phyloP scores from a whole-genome alignment of 129 eudicot genomes.

The Silybum marianum region DNA sequence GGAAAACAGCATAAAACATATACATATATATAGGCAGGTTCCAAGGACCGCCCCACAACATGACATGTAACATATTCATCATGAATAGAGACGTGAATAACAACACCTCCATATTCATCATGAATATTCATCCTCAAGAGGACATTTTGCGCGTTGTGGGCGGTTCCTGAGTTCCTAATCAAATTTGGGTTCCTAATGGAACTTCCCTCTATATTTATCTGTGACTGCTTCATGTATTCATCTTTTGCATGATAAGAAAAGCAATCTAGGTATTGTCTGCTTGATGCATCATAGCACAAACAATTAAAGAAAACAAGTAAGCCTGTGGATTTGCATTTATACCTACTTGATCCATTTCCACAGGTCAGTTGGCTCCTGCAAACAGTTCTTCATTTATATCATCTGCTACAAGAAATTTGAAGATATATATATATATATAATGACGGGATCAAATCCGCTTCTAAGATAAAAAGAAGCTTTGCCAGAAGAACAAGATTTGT shows the following conservation, averaged over 20 bases:
- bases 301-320: neutral
- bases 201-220: neutral
- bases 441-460: neutral
- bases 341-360: neutral
- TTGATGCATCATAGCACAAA: conserved; percentile 2
- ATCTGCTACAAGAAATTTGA: neutral
- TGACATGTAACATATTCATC: neutral
- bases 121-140: neutral
- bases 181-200: too few species aligned
- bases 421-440: neutral
- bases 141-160: neutral
- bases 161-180: neutral
- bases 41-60: neutral
- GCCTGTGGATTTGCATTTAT: neutral
- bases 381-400: neutral
- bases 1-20: conserved; percentile 4
- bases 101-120: neutral
- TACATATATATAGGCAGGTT: too few species aligned
- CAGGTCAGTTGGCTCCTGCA: neutral
- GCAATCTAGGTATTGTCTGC: neutral
- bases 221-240: conserved; percentile 1
- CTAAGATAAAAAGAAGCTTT: neutral
- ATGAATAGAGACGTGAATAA: too few species aligned
- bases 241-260: conserved; percentile 11
- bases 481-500: neutral